Evolutionary conservation across 306 rosid genomes (phyloP).

Genomic region (Biancaea sappan): DNA sequence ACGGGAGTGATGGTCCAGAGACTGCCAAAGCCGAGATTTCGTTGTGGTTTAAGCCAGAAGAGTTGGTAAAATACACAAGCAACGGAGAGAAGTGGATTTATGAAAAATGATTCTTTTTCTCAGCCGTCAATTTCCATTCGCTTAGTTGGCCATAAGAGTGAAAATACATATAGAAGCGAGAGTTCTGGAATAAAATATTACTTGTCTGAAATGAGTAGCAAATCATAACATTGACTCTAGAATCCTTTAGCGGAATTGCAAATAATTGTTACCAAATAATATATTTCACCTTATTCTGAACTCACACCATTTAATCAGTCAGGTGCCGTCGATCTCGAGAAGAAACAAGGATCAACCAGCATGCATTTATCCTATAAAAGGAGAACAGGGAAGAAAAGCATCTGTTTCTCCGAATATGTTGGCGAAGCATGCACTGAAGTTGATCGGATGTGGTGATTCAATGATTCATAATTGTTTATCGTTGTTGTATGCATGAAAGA

Average conservation of each 20-base stretch:
- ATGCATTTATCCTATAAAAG: neutral
- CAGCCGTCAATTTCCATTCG: neutral
- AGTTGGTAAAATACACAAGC: constrained; percentile 83
- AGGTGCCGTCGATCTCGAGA: neutral
- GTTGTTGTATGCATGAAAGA: neutral
- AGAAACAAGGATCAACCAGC: neutral
- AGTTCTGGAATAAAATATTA: constrained; percentile 33
- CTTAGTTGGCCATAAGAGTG: neutral
- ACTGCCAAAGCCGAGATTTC: constrained; percentile 88
- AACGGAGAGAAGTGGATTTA: constrained; percentile 92
- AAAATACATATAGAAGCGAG: constrained; percentile 6
- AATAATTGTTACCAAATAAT: constrained; percentile 7
- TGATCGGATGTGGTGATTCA: neutral
- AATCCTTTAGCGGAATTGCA: constrained; percentile 36
- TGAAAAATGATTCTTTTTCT: constrained; percentile 46
- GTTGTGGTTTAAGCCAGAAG: constrained; percentile 90
- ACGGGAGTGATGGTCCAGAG: constrained; percentile 96
- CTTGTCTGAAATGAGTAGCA: constrained; percentile 7
- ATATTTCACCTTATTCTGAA: neutral
- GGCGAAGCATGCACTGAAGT: neutral
- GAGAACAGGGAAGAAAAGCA: neutral
- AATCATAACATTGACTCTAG: constrained; percentile 30
- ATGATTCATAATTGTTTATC: neutral
- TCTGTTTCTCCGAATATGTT: neutral
- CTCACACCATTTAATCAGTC: neutral